Conservation (phyloP, 1,139 yeast genomes). For the Kurtzmaniella natalensis region DNA sequence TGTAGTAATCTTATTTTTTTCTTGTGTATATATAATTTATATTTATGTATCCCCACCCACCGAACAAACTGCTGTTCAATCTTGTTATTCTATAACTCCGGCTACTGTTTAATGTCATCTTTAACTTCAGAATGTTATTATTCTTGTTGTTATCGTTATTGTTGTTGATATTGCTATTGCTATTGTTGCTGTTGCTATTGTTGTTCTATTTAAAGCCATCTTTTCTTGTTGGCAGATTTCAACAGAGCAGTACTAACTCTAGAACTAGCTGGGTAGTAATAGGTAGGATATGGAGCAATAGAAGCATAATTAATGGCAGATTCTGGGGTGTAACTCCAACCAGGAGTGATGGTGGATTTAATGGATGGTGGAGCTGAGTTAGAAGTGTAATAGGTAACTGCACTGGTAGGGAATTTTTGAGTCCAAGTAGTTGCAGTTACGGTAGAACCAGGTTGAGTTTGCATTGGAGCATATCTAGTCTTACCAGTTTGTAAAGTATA, state of each 20-base stretch:
- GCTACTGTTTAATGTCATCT: too few relatives aligned
- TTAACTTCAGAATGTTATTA: not conserved
- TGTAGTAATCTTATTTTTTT: too few relatives aligned
- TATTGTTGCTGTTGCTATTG: not conserved
- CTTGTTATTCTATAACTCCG: too few relatives aligned
- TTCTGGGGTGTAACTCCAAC: slow-evolving; percentile 72
- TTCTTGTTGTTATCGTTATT: not conserved
- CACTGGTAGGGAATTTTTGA: slow-evolving; percentile 58
- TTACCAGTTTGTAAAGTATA: slow-evolving; percentile 74
- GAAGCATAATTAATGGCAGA: slow-evolving; percentile 64
- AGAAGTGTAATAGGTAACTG: slow-evolving; percentile 55
- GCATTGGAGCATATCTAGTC: slow-evolving; percentile 87
- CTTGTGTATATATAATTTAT: too few relatives aligned
- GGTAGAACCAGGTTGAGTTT: slow-evolving; percentile 69
- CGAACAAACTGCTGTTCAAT: too few relatives aligned
- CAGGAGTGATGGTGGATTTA: slow-evolving; percentile 68
- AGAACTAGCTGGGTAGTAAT: slow-evolving; percentile 36
- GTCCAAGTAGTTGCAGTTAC: slow-evolving; percentile 67
- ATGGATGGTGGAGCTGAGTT: slow-evolving; percentile 39
- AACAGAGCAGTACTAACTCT: slow-evolving; percentile 38
- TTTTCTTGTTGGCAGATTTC: slow-evolving; percentile 33
- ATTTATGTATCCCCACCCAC: too few relatives aligned
- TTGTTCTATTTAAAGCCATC: slow-evolving; percentile 28
- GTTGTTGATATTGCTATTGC: not conserved
- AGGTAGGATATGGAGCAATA: slow-evolving; percentile 63